Base-by-base conservation (phyloP, 2,329 filamentous ascomycete genomes). In the Trichoderma sp. region DNA sequence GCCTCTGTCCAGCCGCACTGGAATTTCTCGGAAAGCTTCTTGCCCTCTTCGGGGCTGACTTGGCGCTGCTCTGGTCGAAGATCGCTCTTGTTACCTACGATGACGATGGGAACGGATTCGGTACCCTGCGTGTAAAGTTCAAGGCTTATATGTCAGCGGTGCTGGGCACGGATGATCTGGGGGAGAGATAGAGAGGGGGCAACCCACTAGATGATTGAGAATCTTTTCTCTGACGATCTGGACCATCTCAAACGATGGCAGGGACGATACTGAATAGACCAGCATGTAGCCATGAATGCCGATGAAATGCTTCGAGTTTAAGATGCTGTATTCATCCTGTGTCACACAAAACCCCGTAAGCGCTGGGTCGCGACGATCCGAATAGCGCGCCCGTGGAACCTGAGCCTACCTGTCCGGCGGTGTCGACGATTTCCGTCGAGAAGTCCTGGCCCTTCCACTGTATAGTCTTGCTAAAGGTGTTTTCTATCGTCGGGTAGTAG, bases 401-500 rank as follows among this genome's bases (percentile, higher is more conserved):
- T 85, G 19, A 31, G 73, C 83, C 77, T 85, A 94, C 92, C 86
- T 97, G 94, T 71, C 96, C 96, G 65, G 96, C 96, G 33, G 96
- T 99, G 79, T 99, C 96, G 79, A 99, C 96, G 76, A 99, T 98
- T 83, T 99, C 96, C 14, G 94, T 97, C 63, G 92, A 90, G 81
- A 90, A 99, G 73, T 98, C 96, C 81, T 97, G 93, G 62, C 92
- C 91, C 81, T 96, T 97, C 81, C 92, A 91, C 76, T 93, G 92
- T 80, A 99, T 97, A 74, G 94, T 91, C 81, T 97, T 97, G 85
- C 92, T 96, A 80, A 99, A 99, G 2, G 95, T 98, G 81, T 98
- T 99, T 81, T 99, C 96, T 77, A 99, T 98, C 52, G 96, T 99
- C 43, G 96, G 96, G 81, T 99, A 99, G 83, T 99, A 99, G 81